Evolutionary conservation across 148 eudicot genomes (phyloP), one percentile per base, ranked within the genome.

Genomic region (Beta vulgaris): DNA sequence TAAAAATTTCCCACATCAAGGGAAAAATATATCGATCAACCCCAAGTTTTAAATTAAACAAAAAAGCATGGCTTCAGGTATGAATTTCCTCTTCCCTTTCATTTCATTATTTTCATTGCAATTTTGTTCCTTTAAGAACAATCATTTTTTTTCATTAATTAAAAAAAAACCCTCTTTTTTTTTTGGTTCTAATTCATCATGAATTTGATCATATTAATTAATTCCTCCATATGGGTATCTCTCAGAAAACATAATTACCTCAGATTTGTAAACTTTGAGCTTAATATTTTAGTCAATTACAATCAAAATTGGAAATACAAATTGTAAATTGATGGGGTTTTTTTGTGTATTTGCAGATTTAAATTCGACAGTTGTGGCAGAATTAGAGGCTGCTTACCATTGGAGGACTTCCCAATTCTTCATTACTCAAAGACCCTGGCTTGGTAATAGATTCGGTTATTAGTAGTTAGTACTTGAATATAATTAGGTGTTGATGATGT

Each of bases 351-450:
- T 69, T 79, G 80, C 85, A 90, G 94, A 90, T 49, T 82, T 82
- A 79, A 82, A 79, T 25, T 74, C 85, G 35, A 77, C 85, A 55
- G 77, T 85, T 46, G 79, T 87, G 37, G 88, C 87, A 0, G 98
- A 93, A 87, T 86, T 93, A 60, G 97, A 91, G 85, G 84, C 95
- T 61, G 93, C 95, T 78, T 86, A 88, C 5, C 80, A 79, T 51
- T 80, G 87, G 78, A 90, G 90, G 80, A 87, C 86, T 60, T 84
- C 94, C 25, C 91, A 87, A 43, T 93, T 85, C 84, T 69, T 87
- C 61, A 73, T 85, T 8, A 83, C 98, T 39, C 84, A 86, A 39
- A 85, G 98, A 83, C 98, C 98, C 11, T 93, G 98, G 98, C 98
- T 93, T 68, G 98, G 98, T 93, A 87, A 73, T 35, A n/a, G n/a